Conservation (phyloP, 306 rosid genomes). For the Canavalia ensiformis region DNA sequence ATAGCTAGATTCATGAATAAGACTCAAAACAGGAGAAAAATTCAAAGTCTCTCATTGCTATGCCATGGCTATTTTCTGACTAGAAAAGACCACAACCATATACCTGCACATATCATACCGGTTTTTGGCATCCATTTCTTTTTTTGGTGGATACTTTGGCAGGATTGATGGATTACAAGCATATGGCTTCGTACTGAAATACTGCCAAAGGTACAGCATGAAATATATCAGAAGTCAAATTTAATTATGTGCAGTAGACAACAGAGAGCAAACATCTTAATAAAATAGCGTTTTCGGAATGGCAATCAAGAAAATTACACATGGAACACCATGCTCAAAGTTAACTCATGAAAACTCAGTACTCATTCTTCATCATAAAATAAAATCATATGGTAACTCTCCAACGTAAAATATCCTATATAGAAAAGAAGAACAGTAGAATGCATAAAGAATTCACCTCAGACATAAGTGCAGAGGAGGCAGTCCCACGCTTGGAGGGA, state of each 20-base stretch:
- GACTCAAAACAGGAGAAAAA: conserved; percentile 23
- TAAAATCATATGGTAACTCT: neutral
- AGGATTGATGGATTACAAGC: conserved; percentile 83
- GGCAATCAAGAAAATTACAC: neutral
- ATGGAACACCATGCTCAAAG: neutral
- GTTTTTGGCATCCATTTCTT: conserved; percentile 88
- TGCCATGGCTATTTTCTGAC: conserved; percentile 10
- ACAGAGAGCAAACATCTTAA: conserved; percentile 3
- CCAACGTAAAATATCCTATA: neutral
- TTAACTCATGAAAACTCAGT: conserved; percentile 10
- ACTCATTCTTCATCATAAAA: neutral
- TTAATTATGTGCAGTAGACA: neutral
- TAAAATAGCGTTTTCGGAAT: conserved; percentile 18
- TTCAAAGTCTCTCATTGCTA: conserved; percentile 10
- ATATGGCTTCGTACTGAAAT: conserved; percentile 82
- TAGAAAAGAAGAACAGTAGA: conserved; percentile 23
- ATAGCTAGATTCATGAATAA: conserved; percentile 21
- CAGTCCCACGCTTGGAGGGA: conserved; percentile 85
- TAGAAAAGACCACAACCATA: conserved; percentile 16
- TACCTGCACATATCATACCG: conserved; percentile 71
- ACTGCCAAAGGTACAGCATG: conserved; percentile 57
- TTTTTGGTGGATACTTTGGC: conserved; percentile 94
- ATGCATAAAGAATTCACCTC: conserved; percentile 64
- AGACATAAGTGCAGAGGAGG: conserved; percentile 88
- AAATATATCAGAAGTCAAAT: conserved; percentile 44